Conservation (phyloP, 2,329 filamentous ascomycete species). For the Aspergillus nomiae region DNA sequence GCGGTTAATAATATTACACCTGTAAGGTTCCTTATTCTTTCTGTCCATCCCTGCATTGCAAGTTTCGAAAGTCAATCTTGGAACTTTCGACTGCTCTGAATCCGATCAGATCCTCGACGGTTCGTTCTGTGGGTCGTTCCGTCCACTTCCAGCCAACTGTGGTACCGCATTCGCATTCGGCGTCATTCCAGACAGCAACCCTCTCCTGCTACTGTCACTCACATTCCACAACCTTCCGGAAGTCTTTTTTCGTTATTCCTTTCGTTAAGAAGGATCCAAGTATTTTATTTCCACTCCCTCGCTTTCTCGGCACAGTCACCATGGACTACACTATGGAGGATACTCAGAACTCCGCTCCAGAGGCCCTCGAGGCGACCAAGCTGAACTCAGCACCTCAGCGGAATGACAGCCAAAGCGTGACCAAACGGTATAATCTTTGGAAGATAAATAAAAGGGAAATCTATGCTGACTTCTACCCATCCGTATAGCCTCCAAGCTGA, state of each 20-base stretch:
- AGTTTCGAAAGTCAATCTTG: neutral
- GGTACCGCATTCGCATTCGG: constrained; percentile 29
- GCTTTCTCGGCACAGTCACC: constrained; percentile 12
- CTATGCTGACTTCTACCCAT: neutral
- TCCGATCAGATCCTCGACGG: constrained; percentile 23
- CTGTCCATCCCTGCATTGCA: constrained; percentile 5
- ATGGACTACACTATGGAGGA: constrained; percentile 63
- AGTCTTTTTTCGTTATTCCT: constrained; percentile 13
- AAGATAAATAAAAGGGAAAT: too few relatives aligned
- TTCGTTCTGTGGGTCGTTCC: constrained; percentile 23
- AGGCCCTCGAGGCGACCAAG: constrained; percentile 64
- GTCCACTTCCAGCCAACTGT: constrained; percentile 22
- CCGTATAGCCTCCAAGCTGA: constrained; percentile 82
- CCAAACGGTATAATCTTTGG: constrained; percentile 66
- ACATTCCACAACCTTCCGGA: constrained; percentile 24
- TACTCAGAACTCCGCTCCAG: constrained; percentile 68
- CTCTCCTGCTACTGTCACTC: constrained; percentile 23
- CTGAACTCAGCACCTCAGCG: constrained; percentile 57
- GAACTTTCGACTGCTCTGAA: constrained; percentile 15
- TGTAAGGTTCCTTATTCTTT: neutral
- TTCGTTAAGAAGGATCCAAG: constrained; percentile 1
- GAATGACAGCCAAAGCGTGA: constrained; percentile 71
- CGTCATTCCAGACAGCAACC: constrained; percentile 38
- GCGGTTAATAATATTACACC: neutral
- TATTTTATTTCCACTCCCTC: constrained; percentile 2